Evolutionary conservation across 2,329 filamentous ascomycete species (phyloP).

Genomic region (Fusarium camptoceras): DNA sequence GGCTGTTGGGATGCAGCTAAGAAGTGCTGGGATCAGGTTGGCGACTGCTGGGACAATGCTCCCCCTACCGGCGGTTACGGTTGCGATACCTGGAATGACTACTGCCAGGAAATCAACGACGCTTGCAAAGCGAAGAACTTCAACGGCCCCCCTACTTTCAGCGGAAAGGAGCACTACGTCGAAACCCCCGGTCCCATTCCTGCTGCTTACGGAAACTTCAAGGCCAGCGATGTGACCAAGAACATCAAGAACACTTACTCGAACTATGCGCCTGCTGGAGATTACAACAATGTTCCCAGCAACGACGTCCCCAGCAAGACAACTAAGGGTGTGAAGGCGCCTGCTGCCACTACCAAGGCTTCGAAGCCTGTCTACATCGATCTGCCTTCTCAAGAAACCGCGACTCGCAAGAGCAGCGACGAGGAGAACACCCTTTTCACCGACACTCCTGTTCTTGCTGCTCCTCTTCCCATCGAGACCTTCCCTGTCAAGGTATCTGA

Average conservation of each 20-base stretch:
- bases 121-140: slow-evolving; percentile 58
- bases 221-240: slow-evolving; percentile 30
- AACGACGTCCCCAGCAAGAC: not conserved
- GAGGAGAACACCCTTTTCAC: slow-evolving; percentile 13
- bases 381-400: slow-evolving; percentile 5
- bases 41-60: slow-evolving; percentile 68
- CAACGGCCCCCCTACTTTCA: slow-evolving; percentile 61
- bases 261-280: slow-evolving; percentile 15
- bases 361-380: slow-evolving; percentile 15
- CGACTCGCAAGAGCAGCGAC: slow-evolving; percentile 23
- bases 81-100: slow-evolving; percentile 72
- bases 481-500: slow-evolving; percentile 49
- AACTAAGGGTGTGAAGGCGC: slow-evolving; percentile 14
- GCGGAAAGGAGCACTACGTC: slow-evolving; percentile 51
- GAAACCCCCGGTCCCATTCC: slow-evolving; percentile 52
- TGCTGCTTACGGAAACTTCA: slow-evolving; percentile 45
- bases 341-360: slow-evolving; percentile 12
- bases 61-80: slow-evolving; percentile 69
- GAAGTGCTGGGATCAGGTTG: slow-evolving; percentile 69
- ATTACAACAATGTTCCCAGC: not conserved
- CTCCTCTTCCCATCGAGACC: slow-evolving; percentile 32
- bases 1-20: slow-evolving; percentile 70
- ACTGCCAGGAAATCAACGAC: slow-evolving; percentile 65
- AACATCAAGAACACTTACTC: slow-evolving; percentile 23
- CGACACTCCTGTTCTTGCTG: slow-evolving; percentile 21